A percentile compares a stretch with the other conserved stretches of the same genome.
Evolutionary conservation across 2,329 filamentous ascomycete species (phyloP).

Genomic region (Cordyceps javanica): DNA sequence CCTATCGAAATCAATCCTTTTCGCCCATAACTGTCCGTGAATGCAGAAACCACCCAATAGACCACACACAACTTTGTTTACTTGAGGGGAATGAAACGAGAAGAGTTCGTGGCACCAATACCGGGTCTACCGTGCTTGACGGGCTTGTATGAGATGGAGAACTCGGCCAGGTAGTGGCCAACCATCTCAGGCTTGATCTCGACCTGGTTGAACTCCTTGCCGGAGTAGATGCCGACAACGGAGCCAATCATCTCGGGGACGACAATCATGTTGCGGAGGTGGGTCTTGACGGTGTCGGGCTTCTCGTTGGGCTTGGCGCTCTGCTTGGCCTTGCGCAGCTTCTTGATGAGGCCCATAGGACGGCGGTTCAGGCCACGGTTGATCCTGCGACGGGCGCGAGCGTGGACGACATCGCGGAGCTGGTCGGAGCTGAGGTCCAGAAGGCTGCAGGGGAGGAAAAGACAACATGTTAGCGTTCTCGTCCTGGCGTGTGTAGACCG

Average conservation of each 20-base stretch:
- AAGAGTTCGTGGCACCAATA: slow-evolving; percentile 99
- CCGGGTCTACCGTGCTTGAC: slow-evolving; percentile 99
- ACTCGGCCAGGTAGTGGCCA: slow-evolving; percentile 98
- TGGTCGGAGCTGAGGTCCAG: slow-evolving; percentile 98
- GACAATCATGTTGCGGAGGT: slow-evolving; percentile 99
- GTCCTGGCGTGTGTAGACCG: not conserved
- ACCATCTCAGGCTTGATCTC: slow-evolving; percentile 99
- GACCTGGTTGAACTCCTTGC: slow-evolving; percentile 99
- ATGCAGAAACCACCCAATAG: slow-evolving; percentile 49
- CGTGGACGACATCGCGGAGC: slow-evolving; percentile 98
- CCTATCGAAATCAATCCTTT: slow-evolving; percentile 52
- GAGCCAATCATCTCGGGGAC: slow-evolving; percentile 99
- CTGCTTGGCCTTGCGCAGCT: slow-evolving; percentile 99
- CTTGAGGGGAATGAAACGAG: slow-evolving; percentile 99
- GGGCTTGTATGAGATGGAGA: slow-evolving; percentile 99
- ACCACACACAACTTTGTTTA: slow-evolving; percentile 58
- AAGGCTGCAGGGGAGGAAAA: slow-evolving; percentile 56
- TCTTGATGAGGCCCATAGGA: slow-evolving; percentile 99
- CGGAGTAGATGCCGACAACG: slow-evolving; percentile 98
- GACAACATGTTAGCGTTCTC: slow-evolving; percentile 12
- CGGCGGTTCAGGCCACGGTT: slow-evolving; percentile 99
- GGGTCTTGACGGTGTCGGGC: slow-evolving; percentile 98
- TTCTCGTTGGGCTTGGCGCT: slow-evolving; percentile 99
- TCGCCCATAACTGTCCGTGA: slow-evolving; percentile 51
- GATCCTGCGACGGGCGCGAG: slow-evolving; percentile 96